Evolutionary conservation across 75 land plant genomes (phyloP), one percentile per base, ranked within the genome.

Genomic region (Ceratopteris richardii): DNA sequence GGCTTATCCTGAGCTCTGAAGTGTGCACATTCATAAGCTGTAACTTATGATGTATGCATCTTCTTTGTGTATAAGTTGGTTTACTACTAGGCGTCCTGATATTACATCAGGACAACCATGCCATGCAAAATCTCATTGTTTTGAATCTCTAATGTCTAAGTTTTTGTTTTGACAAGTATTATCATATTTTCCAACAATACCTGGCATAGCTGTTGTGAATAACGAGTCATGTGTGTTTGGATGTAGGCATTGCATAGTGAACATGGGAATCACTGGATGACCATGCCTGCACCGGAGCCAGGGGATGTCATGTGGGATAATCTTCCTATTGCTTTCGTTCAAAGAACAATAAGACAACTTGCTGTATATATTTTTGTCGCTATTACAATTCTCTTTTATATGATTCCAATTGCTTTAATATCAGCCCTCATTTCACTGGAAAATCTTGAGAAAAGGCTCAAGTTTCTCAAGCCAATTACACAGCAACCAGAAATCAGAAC

Each of bases 261-360:
- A n/a, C 60, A 64, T 51, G 74, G 77, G 12, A 76, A 82, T 48
- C 51, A 55, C n/a, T 93, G 98, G 98, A 79, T 77, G 2, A 83
- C 76, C 11, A 59, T 31, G 7, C 77, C 84, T 25, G 98, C 98
- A 48, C 95, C 98, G 4, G 96, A 93, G 60, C 76, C 98, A 10
- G 68, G 98, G 9, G 77, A 85, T 48, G 51, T 93, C 7, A 16
- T 85, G 10, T 85, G 96, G 96, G 55, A 26, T 0, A 93, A 89
- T 57, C 66, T 85, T 17, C n/a, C 60, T 0, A 81, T 70, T 42
- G 56, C 67, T 1, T 74, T 73, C 31, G 76, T 70, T 28, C 51
- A 59, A 39, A 67, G 98, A 53, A 43, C 69, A 50, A 60, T 73
- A 6, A 61, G 98, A 23, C 69, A 79, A 29, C 66, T 58, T 37